phyloP scores from a whole-genome alignment of 163 green algal genomes.

The Prototheca wickerhamii region DNA sequence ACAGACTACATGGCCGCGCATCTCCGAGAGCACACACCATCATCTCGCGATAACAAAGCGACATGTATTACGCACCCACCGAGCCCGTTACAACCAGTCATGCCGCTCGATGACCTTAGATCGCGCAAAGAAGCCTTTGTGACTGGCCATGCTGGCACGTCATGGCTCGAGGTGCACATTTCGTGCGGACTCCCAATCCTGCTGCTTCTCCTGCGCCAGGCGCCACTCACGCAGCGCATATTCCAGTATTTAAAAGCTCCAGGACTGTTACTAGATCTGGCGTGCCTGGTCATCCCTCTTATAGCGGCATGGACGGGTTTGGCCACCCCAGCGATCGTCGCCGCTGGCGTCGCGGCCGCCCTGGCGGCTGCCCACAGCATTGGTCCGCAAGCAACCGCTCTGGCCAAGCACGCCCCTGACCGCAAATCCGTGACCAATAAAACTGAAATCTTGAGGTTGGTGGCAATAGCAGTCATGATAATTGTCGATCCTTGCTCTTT shows the following conservation, averaged over 20 bases:
- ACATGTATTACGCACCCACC: not conserved
- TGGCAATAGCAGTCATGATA: too few species aligned
- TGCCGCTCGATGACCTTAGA: not conserved
- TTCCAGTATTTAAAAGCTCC: not conserved
- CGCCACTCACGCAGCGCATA: not conserved
- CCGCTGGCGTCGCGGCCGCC: too few species aligned
- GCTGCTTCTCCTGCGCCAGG: constrained; percentile 9
- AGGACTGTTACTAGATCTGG: not conserved
- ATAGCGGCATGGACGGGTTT: too few species aligned
- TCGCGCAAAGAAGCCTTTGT: constrained; percentile 24
- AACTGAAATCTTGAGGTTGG: too few species aligned
- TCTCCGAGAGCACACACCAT: not conserved
- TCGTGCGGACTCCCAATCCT: constrained; percentile 7
- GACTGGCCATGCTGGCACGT: constrained; percentile 11
- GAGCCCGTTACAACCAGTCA: not conserved
- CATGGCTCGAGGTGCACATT: constrained; percentile 3
- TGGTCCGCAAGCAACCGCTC: too few species aligned
- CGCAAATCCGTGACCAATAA: too few species aligned
- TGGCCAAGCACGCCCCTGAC: too few species aligned
- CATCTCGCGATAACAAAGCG: not conserved
- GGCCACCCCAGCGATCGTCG: too few species aligned
- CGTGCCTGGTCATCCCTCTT: too few species aligned
- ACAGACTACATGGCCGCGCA: too few species aligned
- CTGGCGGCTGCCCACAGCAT: too few species aligned
- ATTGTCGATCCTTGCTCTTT: too few species aligned